Percentiles rank a stretch among this genome's conserved stretches.
Evolutionary conservation across 1,139 yeast genomes (phyloP).

Genomic region (Blastobotrys serpentis): DNA sequence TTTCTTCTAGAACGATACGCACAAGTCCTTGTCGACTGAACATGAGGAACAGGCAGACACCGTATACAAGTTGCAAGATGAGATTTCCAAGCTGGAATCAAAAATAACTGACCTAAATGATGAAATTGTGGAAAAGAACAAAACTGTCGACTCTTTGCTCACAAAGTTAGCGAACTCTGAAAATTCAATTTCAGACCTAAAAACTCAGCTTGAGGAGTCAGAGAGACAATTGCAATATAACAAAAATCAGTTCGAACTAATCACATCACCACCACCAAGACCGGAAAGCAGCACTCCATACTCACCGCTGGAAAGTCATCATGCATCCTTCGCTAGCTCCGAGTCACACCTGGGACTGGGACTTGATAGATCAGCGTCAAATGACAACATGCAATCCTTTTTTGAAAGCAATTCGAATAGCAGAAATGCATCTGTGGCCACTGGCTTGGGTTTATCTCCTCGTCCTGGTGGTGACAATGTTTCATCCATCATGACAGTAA

Average conservation of each 20-base stretch:
- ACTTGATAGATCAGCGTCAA: conserved; percentile 2
- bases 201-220: conserved; percentile 8
- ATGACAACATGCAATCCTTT: conserved; percentile 1
- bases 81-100: not conserved
- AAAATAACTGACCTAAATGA: conserved; percentile 13
- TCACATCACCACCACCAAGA: not conserved
- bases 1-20: not conserved
- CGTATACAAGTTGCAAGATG: not conserved
- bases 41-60: not conserved
- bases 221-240: conserved; percentile 1
- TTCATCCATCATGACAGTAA: conserved; percentile 4
- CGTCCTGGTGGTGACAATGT: conserved; percentile 4
- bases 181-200: conserved; percentile 6
- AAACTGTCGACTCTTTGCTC: conserved; percentile 19
- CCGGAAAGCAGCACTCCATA: not conserved
- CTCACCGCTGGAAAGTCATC: conserved; percentile 1
- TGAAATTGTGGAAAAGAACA: conserved; percentile 11
- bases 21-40: not conserved
- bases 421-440: conserved; percentile 3
- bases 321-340: not conserved
- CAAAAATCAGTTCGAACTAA: not conserved
- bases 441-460: conserved; percentile 4
- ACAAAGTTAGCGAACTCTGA: conserved; percentile 21
- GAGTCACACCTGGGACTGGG: not conserved
- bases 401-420: conserved; percentile 1